These are phyloP conservation scores for Starmerella stigmatis DNA, from an alignment of 805 yeast genomes.

Conservation along the genomic window DNA sequence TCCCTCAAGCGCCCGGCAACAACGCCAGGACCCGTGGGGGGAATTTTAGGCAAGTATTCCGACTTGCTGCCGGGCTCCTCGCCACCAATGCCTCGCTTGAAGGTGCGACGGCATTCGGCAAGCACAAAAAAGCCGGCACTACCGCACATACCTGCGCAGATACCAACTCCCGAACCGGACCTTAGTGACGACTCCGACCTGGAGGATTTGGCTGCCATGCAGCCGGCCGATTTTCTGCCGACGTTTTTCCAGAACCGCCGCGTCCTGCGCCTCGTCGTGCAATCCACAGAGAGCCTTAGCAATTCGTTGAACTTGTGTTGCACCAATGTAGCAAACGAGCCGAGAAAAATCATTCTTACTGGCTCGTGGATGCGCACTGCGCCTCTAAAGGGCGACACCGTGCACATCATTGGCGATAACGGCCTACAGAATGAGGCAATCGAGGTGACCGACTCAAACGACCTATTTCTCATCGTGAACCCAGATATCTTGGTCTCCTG, in stretches of 20 bases:
- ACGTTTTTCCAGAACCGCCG: slow-evolving; percentile 13
- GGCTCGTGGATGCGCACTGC: slow-evolving; percentile 26
- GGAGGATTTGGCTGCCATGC: slow-evolving; percentile 14
- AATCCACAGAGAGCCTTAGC: not conserved
- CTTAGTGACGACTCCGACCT: slow-evolving; percentile 14
- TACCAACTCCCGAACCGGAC: not conserved
- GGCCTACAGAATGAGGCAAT: not conserved
- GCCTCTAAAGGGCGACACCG: slow-evolving; percentile 26
- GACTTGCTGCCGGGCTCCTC: slow-evolving; percentile 19
- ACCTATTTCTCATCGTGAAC: slow-evolving; percentile 61
- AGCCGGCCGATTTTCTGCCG: slow-evolving; percentile 6
- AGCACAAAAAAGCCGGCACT: not conserved
- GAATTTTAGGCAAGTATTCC: slow-evolving; percentile 16
- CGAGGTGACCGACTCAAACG: slow-evolving; percentile 44
- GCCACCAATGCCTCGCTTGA: slow-evolving; percentile 18
- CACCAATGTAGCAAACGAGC: not conserved
- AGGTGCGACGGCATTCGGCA: slow-evolving; percentile 1
- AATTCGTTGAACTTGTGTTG: not conserved
- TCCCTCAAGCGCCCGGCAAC: slow-evolving; percentile 1
- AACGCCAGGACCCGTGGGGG: not conserved
- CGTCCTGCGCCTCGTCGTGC: slow-evolving; percentile 14
- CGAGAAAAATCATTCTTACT: not conserved
- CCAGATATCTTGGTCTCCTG: slow-evolving; percentile 80
- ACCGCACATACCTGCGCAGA: not conserved
- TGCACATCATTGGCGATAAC: slow-evolving; percentile 26